Conservation (phyloP, 257 asterid species). For the Solanum okadae region DNA sequence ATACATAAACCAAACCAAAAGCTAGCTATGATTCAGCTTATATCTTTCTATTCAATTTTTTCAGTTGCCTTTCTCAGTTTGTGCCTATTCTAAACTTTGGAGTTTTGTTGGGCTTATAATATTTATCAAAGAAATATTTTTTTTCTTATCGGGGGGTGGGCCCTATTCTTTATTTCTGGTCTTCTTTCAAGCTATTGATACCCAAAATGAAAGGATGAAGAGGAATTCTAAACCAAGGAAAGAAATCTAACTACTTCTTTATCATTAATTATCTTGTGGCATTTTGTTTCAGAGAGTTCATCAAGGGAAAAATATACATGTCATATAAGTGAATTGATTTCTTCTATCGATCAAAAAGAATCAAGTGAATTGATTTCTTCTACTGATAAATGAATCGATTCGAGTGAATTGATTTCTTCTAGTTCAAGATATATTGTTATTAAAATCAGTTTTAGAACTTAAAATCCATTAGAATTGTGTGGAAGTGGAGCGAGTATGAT, state of each 20-base stretch:
- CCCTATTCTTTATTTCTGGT: not conserved
- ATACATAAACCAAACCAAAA: not conserved
- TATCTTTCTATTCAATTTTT: not conserved
- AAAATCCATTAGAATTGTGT: not conserved
- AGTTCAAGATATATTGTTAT: not conserved
- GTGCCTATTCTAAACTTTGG: not conserved
- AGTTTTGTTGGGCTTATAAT: not conserved
- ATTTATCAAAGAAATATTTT: not conserved
- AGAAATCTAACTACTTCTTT: not conserved
- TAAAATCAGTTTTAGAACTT: not conserved
- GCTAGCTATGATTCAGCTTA: not conserved
- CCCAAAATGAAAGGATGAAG: not conserved
- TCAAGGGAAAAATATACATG: not conserved
- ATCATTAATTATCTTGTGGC: not conserved
- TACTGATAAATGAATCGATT: not conserved
- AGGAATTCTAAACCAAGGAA: not conserved
- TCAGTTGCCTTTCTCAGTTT: not conserved
- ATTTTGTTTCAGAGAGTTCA: not conserved
- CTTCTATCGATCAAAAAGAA: not conserved
- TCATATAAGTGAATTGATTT: not conserved
- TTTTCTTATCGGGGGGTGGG: not conserved
- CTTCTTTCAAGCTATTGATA: not conserved
- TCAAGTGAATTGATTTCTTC: not conserved
- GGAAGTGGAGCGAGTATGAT: not conserved
- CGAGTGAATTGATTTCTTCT: not conserved